Base-by-base conservation (phyloP, 257 asterid genomes). In the Linderniella brevidens region DNA sequence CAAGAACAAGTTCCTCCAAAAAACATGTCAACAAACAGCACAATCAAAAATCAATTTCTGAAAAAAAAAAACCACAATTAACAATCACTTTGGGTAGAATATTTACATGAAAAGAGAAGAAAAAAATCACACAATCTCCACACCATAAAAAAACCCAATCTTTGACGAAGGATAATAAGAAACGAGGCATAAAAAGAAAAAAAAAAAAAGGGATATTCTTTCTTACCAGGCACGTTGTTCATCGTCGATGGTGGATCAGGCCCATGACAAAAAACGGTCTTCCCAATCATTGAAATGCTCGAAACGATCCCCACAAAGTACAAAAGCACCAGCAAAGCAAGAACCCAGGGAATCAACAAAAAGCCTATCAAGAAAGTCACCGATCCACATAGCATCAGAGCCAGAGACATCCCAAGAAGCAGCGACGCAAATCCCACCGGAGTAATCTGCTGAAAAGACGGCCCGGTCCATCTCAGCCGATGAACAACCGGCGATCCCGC, bases 341-440 rank as follows among this genome's bases (percentile, higher is more conserved):
- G 49, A n/a, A 88, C 86, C 97, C 97, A 88, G 4, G 97, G 97
- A 93, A 88, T 78, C 84, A 88, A 59, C 15, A 88, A 32, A 55
- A 88, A 88, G 47, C 97, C 97, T 12, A 88, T 76, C 50, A 86
- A 82, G 55, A 86, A 82, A 56, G 93, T 86, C 41, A 82, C 71
- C 39, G 96, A 86, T 77, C 93, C 92, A 29, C 96, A 82, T 1
- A 86, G 55, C 96, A 82, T 86, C 57, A 82, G 47, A 15, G 87
- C 68, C 37, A 79, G 51, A 9, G 94, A 86, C 14, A 79, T 61
- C 64, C 94, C 96, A 4, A 86, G 64, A 3, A 86, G 71, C 71
- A 75, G 58, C 3, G 92, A 70, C 0, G 96, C 94, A 13, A 86
- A 82, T 0, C 93, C 94, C 12, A 74, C 78, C 36, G 96, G 93